Base-by-base conservation (phyloP, 371 early-diverging fungal genomes). In the Syncephalastrum racemosum region DNA sequence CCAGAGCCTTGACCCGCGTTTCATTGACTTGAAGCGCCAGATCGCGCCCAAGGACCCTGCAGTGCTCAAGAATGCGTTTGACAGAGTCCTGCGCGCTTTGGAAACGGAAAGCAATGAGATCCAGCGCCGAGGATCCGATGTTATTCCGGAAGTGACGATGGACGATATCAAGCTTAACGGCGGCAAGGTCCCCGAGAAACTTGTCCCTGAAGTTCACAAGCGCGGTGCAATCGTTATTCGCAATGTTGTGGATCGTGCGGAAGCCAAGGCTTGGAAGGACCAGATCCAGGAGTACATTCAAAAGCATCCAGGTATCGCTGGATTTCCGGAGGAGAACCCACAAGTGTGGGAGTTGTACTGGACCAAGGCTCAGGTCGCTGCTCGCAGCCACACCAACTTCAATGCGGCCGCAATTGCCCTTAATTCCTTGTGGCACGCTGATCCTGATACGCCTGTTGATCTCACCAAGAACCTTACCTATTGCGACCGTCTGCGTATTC, bases 301-400 rank as follows among this genome's bases (percentile, higher is more conserved):
- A 3, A 52, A 45, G 5, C 64, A 77, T 59, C 61, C 47, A 4
- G 63, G 56, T 3, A 54, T 68, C 6, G 57, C 16, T 40, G 77
- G 77, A 0, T 73, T 61, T 39, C 77, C 73, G 7, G 60, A 56
- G 39, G 59, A 62, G 4, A 56, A 71, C 50, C 77, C 73, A 4
- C 71, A 70, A 44, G 64, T 71, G 3, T 76, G 68, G 68, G 77
- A 76, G 36, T 39, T 73, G 0, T 76, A 76, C 45, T 76, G 73
- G 73, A 50, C 69, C 19, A 47, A 59, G 24, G 31, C 71, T 2
- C 77, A 73, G 59, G 53, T 66, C 0, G 40, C 46, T 4, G 67
- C 69, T 22, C 57, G 73, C 36, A 58, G 64, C 6, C 73, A 76
- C 51, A 62, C 68, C 15, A 53, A 68, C 25, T 68, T 76, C 22